Evolutionary conservation across 306 rosid species (phyloP), one percentile per base, ranked within the genome.

Genomic region (Cucumis cinereus): DNA sequence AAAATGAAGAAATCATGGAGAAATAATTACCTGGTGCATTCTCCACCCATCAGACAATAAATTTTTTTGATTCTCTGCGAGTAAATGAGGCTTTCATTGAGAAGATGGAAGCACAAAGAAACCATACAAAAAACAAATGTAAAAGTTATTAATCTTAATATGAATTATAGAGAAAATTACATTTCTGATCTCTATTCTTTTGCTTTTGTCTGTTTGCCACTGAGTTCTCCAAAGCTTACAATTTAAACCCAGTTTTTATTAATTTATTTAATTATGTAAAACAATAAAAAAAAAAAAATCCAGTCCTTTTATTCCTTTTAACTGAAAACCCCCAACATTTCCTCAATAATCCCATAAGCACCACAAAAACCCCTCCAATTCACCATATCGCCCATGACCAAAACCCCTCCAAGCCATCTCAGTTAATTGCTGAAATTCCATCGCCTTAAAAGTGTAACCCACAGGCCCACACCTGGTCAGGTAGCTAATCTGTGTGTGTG

Each of bases 11-110:
- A 15, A 49, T 50, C 55, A 77, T 76, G 67, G 80, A 80, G 56
- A 28, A 78, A 74, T 26, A 9, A 15, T 41, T 84, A 94, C 99
- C 96, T 94, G 99, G 81, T 81, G 77, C 93, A 90, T 87, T 80
- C 99, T 91, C 97, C 97, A 89, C 76, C 45, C 85, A 85, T 94
- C 99, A 53, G 97, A 89, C 82, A 90, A 81, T 33, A 94, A 87
- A 79, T 94, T 94, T 82, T 90, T 92, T 86, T 94, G 92, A 88
- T 94, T 90, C 83, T 92, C 99, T 94, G 87, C 7, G 58, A 79
- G 10, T 56, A 70, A 8, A 70, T 43, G 59, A 41, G 35, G 56
- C 55, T 69, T 67, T 23, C 36, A 43, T 13, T 69, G 8, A 26
- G 23, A 49, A 26, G 75, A 71, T 24, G 36, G 30, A 49, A 71